Percentiles rank a stretch among this genome's conserved stretches.
Evolutionary conservation across 2,329 filamentous ascomycete species (phyloP).

Genomic region (Torrubiellomyces zombiae): DNA sequence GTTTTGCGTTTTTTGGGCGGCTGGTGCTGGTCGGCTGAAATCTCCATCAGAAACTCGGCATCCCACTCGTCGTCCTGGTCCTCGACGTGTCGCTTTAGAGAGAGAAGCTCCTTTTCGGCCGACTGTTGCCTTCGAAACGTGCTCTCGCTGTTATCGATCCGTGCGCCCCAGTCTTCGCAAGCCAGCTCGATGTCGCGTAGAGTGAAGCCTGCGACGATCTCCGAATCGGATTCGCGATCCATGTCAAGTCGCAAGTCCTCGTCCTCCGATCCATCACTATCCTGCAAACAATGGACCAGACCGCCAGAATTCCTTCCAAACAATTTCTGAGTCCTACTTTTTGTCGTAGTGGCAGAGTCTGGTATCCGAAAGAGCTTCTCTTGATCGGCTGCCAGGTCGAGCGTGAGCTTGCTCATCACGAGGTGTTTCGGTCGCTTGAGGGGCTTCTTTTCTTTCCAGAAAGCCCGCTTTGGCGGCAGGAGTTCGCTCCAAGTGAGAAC

Average conservation of each 20-base stretch:
- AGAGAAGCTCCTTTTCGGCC: slow-evolving; percentile 15
- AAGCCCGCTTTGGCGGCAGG: slow-evolving; percentile 63
- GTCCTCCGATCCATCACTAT: slow-evolving; percentile 19
- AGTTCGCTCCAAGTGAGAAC: slow-evolving; percentile 68
- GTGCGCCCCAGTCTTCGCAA: slow-evolving; percentile 70
- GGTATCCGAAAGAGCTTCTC: slow-evolving; percentile 72
- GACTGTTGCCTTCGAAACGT: slow-evolving; percentile 16
- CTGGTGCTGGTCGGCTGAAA: slow-evolving; percentile 24
- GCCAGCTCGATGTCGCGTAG: slow-evolving; percentile 71
- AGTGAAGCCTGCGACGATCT: slow-evolving; percentile 57
- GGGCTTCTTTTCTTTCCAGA: slow-evolving; percentile 65
- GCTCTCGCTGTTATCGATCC: slow-evolving; percentile 32
- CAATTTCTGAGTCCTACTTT: too few species aligned
- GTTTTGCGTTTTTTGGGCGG: slow-evolving; percentile 53
- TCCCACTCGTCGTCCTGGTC: slow-evolving; percentile 45
- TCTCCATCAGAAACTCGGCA: slow-evolving; percentile 37
- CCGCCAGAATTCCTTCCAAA: too few species aligned
- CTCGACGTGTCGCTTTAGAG: slow-evolving; percentile 14
- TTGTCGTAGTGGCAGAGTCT: slow-evolving; percentile 38
- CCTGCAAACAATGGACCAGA: slow-evolving; percentile 26
- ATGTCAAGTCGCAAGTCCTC: slow-evolving; percentile 25
- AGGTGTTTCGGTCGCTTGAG: slow-evolving; percentile 65
- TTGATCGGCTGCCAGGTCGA: slow-evolving; percentile 75
- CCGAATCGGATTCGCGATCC: slow-evolving; percentile 37
- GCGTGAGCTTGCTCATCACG: slow-evolving; percentile 69